Base-by-base conservation (phyloP, 2,329 filamentous ascomycete species). In the Colletotrichum paranaense region DNA sequence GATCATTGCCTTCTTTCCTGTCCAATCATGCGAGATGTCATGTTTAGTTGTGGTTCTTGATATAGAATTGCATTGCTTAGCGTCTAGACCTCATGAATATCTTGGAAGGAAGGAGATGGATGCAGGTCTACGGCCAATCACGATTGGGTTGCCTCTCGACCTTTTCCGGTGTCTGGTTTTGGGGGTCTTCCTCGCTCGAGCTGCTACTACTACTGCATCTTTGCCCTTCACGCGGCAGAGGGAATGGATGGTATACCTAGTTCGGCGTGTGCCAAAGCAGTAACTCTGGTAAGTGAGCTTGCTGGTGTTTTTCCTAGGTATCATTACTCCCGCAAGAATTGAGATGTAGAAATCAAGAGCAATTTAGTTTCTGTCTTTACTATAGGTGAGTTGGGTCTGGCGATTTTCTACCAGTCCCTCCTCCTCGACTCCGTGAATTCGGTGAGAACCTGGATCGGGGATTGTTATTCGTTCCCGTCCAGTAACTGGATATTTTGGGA, bases 1-100 rank as follows among this genome's bases (percentile, higher is more conserved):
- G 69, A 72, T 72, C 65, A 68, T 59, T n/a, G n/a, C 24, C 62
- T 63, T 38, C 55, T 19, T 28, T 32, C 22, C 14, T 11, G n/a
- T 28, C 8, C 35, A 26, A 42, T 22, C 55, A 42, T 19, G 30
- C 46, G 53, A 32, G 24, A 42, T 30, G 42, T 22, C 42, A 49
- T 49, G 42, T 49, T 8, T 9, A 49, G 8, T 7, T 49, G 42
- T 49, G 42, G 6, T 42, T 22, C 19, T 49, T 49, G 19, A 49
- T 5, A 11, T 5, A 49, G 19, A 22, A 22, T 11, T 49, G 42
- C 42, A 49, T 7, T 9, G 9, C 8, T 8, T 4, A 49, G 4
- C 19, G 19, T 22, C 19, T 4, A 49, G 8, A n/a, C 19, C 42
- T 49, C 42, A 19, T 11, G 42, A 19, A 22, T 3, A 19, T 22